Evolutionary conservation across 75 land plant genomes (phyloP).

Genomic region (Sequoia sempervirens): DNA sequence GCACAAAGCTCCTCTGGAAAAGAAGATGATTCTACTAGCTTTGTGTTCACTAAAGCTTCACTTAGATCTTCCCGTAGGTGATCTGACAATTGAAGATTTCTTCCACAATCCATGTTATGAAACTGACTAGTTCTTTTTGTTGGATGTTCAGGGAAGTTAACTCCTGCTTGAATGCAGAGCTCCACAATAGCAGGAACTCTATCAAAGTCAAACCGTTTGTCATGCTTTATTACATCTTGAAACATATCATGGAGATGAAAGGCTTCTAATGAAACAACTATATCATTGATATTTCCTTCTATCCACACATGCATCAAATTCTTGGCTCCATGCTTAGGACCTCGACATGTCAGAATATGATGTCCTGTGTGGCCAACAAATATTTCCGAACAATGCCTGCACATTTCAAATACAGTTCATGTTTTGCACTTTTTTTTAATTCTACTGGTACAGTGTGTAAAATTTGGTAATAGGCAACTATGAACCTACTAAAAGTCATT

Average conservation of each 20-base stretch:
- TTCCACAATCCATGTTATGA: slow-evolving; percentile 20
- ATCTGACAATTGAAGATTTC: slow-evolving; percentile 31
- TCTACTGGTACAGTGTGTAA: background rate
- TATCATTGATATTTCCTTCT: slow-evolving; percentile 50
- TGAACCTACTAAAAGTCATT: background rate
- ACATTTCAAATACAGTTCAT: background rate
- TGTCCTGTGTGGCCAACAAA: slow-evolving; percentile 66
- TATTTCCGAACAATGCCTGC: slow-evolving; percentile 67
- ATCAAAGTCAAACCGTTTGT: slow-evolving; percentile 51
- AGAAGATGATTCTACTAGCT: background rate
- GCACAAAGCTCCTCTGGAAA: slow-evolving; percentile 18
- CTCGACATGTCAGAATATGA: slow-evolving; percentile 49
- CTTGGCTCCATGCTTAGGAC: slow-evolving; percentile 31
- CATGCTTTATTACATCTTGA: slow-evolving; percentile 47
- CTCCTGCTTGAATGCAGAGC: slow-evolving; percentile 76
- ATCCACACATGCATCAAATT: slow-evolving; percentile 49
- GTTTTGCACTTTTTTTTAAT: background rate
- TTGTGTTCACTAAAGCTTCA: slow-evolving; percentile 7
- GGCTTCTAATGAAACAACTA: slow-evolving; percentile 53
- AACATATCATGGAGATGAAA: slow-evolving; percentile 58
- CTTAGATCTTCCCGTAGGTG: background rate
- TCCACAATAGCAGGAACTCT: slow-evolving; percentile 70
- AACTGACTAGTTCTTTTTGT: slow-evolving; percentile 46
- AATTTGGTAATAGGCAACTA: background rate
- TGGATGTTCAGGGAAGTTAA: slow-evolving; percentile 41